A percentile compares a stretch with the other conserved stretches of the same genome.
Evolutionary conservation across 768 basidiomycete species (phyloP).

Genomic region (Mycena epipterygia): DNA sequence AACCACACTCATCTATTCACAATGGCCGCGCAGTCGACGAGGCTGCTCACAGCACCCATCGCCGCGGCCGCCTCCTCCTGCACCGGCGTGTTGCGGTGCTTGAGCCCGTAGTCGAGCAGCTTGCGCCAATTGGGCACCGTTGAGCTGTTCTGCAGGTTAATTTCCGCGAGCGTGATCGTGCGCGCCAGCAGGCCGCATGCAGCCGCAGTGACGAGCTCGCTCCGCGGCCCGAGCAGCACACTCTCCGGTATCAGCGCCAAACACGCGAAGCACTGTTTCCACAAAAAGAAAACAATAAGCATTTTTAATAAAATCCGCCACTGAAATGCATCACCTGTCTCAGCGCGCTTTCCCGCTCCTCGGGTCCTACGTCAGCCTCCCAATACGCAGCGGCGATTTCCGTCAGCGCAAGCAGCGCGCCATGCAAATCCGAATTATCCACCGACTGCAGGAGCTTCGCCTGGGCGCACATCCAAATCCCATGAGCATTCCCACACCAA

Average conservation of each 20-base stretch:
- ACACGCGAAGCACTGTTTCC: slow-evolving; percentile 73
- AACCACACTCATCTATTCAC: slow-evolving; percentile 78
- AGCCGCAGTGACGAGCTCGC: slow-evolving; percentile 79
- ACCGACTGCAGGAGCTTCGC: slow-evolving; percentile 68
- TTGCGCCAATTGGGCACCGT: slow-evolving; percentile 74
- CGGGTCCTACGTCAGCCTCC: slow-evolving; percentile 44
- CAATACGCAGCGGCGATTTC: slow-evolving; percentile 79
- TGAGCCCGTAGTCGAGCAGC: slow-evolving; percentile 79
- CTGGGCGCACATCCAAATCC: slow-evolving; percentile 50
- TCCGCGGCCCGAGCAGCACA: slow-evolving; percentile 73
- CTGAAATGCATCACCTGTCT: slow-evolving; percentile 57
- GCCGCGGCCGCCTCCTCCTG: slow-evolving; percentile 85
- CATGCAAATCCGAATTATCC: slow-evolving; percentile 84
- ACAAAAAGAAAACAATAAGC: background rate
- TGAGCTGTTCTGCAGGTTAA: slow-evolving; percentile 54
- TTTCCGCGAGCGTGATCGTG: slow-evolving; percentile 71
- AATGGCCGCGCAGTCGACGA: slow-evolving; percentile 73
- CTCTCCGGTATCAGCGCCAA: slow-evolving; percentile 69
- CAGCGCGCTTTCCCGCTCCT: slow-evolving; percentile 52
- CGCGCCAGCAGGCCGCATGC: slow-evolving; percentile 79
- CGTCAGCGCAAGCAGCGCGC: slow-evolving; percentile 79
- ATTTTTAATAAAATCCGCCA: background rate
- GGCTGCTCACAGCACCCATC: slow-evolving; percentile 75
- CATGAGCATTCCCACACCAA: slow-evolving; percentile 14
- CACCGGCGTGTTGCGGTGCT: slow-evolving; percentile 71